A percentile compares a stretch with the other conserved stretches of the same genome.
phyloP scores from a whole-genome alignment of 202 grass and related monocot species.

The Panicum virgatum region DNA sequence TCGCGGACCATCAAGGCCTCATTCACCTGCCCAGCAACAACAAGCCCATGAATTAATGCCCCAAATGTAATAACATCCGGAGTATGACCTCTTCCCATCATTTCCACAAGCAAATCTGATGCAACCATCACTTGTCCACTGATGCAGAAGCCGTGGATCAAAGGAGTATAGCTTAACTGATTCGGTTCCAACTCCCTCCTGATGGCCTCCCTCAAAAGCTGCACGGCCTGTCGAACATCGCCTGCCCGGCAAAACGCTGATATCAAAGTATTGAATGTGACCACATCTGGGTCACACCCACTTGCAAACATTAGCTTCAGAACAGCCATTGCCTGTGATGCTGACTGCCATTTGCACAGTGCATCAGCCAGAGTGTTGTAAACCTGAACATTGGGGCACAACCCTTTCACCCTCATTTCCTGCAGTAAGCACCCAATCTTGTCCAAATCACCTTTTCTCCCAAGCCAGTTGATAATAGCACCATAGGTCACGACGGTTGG shows the following conservation, averaged over 20 bases:
- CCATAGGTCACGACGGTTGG: conserved; percentile 67
- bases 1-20: conserved; percentile 59
- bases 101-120: conserved; percentile 67
- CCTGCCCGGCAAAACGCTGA: conserved; percentile 53
- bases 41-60: conserved; percentile 75
- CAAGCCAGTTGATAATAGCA: conserved; percentile 58
- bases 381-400: conserved; percentile 61
- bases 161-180: conserved; percentile 62
- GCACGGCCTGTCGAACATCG: conserved; percentile 42
- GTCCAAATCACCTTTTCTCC: conserved; percentile 51
- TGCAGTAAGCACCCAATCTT: conserved; percentile 48
- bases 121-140: conserved; percentile 49
- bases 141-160: conserved; percentile 64
- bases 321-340: conserved; percentile 49
- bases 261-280: conserved; percentile 80
- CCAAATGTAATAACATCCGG: conserved; percentile 76
- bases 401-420: conserved; percentile 62
- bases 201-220: conserved; percentile 56
- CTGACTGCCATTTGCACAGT: conserved; percentile 51
- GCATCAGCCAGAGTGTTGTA: conserved; percentile 64
- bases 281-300: conserved; percentile 45
- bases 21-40: conserved; percentile 51
- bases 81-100: conserved; percentile 56
- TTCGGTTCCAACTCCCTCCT: conserved; percentile 60
- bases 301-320: conserved; percentile 66